Conservation (phyloP, 768 basidiomycete species). For the Boletus reticulatus region DNA sequence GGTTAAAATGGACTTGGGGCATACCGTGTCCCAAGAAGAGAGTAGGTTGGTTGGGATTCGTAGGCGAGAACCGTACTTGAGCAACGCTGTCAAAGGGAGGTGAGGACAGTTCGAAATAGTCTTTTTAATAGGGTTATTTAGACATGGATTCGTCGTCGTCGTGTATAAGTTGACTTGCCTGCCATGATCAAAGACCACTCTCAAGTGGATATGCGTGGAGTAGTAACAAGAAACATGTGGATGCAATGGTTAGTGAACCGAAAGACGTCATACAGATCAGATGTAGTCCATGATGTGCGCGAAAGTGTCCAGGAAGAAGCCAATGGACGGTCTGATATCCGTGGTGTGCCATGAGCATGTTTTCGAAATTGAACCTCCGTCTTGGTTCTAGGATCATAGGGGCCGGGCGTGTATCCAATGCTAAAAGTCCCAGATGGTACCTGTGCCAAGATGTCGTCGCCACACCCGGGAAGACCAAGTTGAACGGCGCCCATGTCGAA, state of each 20-base stretch:
- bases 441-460: conserved; percentile 21
- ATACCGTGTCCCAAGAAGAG: conserved; percentile 85
- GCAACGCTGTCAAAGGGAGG: conserved; percentile 88
- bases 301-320: too few relatives aligned
- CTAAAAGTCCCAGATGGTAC: conserved; percentile 11
- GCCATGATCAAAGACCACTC: conserved; percentile 6
- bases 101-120: conserved; percentile 49
- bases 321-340: conserved; percentile 35
- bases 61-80: conserved; percentile 76
- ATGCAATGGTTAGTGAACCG: conserved; percentile 20
- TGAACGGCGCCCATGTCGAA: conserved; percentile 55
- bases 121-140: conserved; percentile 7
- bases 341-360: conserved; percentile 32
- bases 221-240: conserved; percentile 5
- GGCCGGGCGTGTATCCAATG: conserved; percentile 21
- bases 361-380: conserved; percentile 37
- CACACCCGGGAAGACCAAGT: conserved; percentile 51
- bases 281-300: conserved; percentile 23
- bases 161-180: neutral
- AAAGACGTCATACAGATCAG: conserved; percentile 28
- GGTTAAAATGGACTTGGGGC: conserved; percentile 11
- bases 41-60: conserved; percentile 75
- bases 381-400: conserved; percentile 31
- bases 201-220: too few relatives aligned
- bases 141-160: too few relatives aligned